A percentile compares a stretch with the other conserved stretches of the same genome.
phyloP scores from a whole-genome alignment of 2,329 filamentous ascomycete genomes.

The Neurospora crassa region DNA sequence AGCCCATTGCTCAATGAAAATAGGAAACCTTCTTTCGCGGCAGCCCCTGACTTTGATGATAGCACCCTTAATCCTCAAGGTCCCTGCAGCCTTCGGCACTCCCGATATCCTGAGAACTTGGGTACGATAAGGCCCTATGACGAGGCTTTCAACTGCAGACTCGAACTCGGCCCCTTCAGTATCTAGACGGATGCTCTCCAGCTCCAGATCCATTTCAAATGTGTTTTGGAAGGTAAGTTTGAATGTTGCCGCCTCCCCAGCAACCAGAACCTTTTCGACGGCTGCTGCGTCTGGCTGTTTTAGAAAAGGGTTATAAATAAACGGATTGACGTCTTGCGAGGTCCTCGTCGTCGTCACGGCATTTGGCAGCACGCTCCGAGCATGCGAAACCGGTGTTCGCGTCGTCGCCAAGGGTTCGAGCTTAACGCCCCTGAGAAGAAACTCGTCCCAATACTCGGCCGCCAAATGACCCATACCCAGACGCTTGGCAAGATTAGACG shows the following conservation, averaged over 20 bases:
- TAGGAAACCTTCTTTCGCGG: conserved; percentile 70
- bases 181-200: conserved; percentile 71
- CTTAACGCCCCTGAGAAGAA: conserved; percentile 70
- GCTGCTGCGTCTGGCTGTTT: conserved; percentile 53
- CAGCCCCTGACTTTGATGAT: conserved; percentile 73
- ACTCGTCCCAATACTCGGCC: conserved; percentile 96
- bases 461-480: conserved; percentile 60
- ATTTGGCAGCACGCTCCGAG: conserved; percentile 43
- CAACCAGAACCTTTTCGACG: conserved; percentile 62
- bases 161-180: conserved; percentile 65
- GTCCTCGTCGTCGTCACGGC: conserved; percentile 35
- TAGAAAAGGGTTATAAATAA: conserved; percentile 90
- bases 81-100: conserved; percentile 55
- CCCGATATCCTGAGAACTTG: conserved; percentile 68
- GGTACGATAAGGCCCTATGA: conserved; percentile 73
- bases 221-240: conserved; percentile 84
- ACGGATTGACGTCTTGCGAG: conserved; percentile 64
- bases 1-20: conserved; percentile 70
- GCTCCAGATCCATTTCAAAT: conserved; percentile 83
- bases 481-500: conserved; percentile 65
- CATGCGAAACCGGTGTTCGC: conserved; percentile 57
- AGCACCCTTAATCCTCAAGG: conserved; percentile 67
- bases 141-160: conserved; percentile 51
- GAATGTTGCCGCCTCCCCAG: conserved; percentile 69
- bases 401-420: conserved; percentile 53